phyloP scores from a whole-genome alignment of 1,139 yeast genomes.

The Debaryomycetaceae sp. region DNA sequence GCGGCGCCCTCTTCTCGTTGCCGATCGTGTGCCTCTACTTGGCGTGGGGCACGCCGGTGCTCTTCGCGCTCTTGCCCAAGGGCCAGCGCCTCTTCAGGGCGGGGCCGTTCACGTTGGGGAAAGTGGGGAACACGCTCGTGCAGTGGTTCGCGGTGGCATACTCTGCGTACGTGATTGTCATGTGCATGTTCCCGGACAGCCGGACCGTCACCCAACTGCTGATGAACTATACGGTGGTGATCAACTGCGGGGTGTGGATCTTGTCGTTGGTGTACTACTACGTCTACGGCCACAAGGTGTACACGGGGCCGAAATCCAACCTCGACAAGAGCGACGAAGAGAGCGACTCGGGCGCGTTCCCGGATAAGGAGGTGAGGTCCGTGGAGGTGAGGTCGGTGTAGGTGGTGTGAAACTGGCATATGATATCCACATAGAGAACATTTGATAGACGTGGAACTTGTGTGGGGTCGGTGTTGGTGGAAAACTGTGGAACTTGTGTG shows the following conservation, averaged over 20 bases:
- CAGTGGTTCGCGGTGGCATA: conserved; percentile 16
- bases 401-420: no score
- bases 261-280: conserved; percentile 18
- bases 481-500: no score
- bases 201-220: conserved; percentile 15
- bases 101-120: conserved; percentile 25
- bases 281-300: conserved; percentile 10
- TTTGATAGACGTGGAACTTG: no score
- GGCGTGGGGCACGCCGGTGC: conserved; percentile 32
- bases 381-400: no score
- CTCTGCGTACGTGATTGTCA: conserved; percentile 20
- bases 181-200: conserved; percentile 31
- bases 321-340: conserved; percentile 7
- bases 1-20: conserved; percentile 39
- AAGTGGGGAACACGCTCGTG: conserved; percentile 12
- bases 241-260: conserved; percentile 26
- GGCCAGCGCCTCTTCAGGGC: conserved; percentile 21
- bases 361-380: no score
- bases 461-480: no score
- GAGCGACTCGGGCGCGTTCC: no score
- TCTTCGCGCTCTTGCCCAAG: conserved; percentile 29
- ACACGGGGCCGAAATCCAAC: conserved; percentile 28
- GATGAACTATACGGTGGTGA: conserved; percentile 28
- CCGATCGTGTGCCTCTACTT: conserved; percentile 35
- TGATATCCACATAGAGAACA: no score